A percentile compares a stretch with the other conserved stretches of the same genome.
Evolutionary conservation across 2,329 filamentous ascomycete genomes (phyloP).

Genomic region (Alternaria burnsii): DNA sequence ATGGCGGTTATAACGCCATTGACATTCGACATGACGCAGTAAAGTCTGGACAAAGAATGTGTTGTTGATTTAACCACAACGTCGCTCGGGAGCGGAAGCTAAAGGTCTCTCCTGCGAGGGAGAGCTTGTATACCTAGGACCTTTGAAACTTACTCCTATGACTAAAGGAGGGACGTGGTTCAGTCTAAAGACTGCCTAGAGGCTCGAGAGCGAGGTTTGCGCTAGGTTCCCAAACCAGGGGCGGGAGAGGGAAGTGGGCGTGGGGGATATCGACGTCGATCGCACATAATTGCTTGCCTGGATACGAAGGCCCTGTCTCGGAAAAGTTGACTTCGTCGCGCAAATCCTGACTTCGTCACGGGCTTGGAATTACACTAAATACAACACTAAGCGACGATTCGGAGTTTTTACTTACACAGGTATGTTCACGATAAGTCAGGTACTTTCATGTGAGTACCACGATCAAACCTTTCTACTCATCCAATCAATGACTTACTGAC

Average conservation of each 20-base stretch:
- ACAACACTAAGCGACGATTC: background rate
- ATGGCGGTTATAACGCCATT: slow-evolving; percentile 24
- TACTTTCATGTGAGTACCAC: background rate
- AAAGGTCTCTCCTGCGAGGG: background rate
- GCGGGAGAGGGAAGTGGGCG: slow-evolving; percentile 4
- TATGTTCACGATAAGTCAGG: background rate
- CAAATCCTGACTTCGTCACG: background rate
- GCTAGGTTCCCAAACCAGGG: slow-evolving; percentile 5
- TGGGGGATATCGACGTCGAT: slow-evolving; percentile 1
- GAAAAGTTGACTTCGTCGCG: background rate
- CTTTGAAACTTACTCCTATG: background rate
- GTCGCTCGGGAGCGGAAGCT: background rate
- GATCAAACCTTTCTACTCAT: background rate
- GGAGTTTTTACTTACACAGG: background rate
- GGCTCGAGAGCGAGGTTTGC: slow-evolving; percentile 6
- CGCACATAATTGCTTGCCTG: slow-evolving; percentile 4
- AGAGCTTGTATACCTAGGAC: background rate
- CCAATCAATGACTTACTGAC: background rate
- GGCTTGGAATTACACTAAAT: background rate
- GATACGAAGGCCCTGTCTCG: background rate
- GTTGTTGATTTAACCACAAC: background rate
- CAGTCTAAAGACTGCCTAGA: slow-evolving; percentile 1
- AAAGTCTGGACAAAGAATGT: background rate
- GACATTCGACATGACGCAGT: slow-evolving; percentile 19
- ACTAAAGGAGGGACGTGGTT: background rate